Evolutionary conservation across 768 basidiomycete genomes (phyloP).

Genomic region (Suillus clintonianus): DNA sequence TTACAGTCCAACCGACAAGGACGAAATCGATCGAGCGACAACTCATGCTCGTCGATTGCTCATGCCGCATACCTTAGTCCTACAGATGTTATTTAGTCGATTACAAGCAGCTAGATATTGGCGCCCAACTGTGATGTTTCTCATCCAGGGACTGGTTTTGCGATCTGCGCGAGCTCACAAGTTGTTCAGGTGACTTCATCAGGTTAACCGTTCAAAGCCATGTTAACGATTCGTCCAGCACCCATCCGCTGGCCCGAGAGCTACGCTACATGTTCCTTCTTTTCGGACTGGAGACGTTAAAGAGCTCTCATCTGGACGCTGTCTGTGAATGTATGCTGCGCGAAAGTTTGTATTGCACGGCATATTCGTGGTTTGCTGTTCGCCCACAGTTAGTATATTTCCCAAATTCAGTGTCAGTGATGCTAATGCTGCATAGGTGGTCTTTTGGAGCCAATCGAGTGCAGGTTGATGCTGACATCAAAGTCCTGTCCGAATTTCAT

Average conservation of each 20-base stretch:
- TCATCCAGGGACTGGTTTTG: slow-evolving; percentile 82
- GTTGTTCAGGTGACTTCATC: slow-evolving; percentile 63
- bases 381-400: slow-evolving; percentile 76
- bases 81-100: slow-evolving; percentile 89
- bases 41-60: slow-evolving; percentile 73
- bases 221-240: slow-evolving; percentile 47
- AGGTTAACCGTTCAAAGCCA: not conserved
- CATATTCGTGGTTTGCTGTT: slow-evolving; percentile 89
- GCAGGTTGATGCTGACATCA: slow-evolving; percentile 87
- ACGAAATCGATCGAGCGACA: slow-evolving; percentile 72
- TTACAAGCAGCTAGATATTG: slow-evolving; percentile 93
- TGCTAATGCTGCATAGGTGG: slow-evolving; percentile 61
- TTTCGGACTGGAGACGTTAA: slow-evolving; percentile 91
- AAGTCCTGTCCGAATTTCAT: slow-evolving; percentile 84
- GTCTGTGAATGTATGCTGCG: slow-evolving; percentile 78
- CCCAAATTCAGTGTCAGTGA: not conserved
- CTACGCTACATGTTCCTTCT: slow-evolving; percentile 86
- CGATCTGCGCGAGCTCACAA: slow-evolving; percentile 74
- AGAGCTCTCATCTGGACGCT: slow-evolving; percentile 83
- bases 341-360: slow-evolving; percentile 73
- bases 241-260: slow-evolving; percentile 90
- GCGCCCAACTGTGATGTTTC: slow-evolving; percentile 78
- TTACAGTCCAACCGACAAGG: slow-evolving; percentile 90
- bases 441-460: slow-evolving; percentile 93
- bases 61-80: slow-evolving; percentile 77